Evolutionary conservation across 208 protist genomes (phyloP).

Genomic region (Borovskyia barvae): DNA sequence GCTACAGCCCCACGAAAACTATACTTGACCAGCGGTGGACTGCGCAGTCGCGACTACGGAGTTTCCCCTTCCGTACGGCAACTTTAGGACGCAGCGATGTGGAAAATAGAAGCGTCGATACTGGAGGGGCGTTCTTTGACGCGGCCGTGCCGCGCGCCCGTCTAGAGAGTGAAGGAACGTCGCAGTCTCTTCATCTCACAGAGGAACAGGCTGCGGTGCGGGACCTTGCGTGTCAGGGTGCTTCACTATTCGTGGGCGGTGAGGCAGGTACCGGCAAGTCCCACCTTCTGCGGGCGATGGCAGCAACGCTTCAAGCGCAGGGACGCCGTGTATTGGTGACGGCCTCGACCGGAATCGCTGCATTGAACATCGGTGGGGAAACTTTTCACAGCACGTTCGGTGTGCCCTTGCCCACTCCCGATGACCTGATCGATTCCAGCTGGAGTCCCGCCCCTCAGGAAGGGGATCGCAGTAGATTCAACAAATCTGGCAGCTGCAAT

Average conservation of each 20-base stretch:
- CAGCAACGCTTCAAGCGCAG: slow-evolving; percentile 23
- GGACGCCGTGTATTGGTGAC: slow-evolving; percentile 58
- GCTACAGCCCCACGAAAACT: no score
- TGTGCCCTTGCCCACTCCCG: slow-evolving; percentile 34
- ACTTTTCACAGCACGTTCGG: slow-evolving; percentile 89
- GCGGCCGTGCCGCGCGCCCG: no score
- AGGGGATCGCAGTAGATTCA: slow-evolving; percentile 13
- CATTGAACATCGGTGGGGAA: slow-evolving; percentile 80
- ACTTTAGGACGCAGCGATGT: no score
- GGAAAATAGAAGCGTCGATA: no score
- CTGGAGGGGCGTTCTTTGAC: no score
- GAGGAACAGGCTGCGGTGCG: slow-evolving; percentile 11
- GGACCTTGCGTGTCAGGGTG: slow-evolving; percentile 31
- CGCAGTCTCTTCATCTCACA: no score
- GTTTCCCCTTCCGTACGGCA: no score
- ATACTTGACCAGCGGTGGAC: no score
- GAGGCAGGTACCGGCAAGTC: slow-evolving; percentile 91
- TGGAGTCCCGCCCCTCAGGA: neutral
- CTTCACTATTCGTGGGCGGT: slow-evolving; percentile 84
- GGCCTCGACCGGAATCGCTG: slow-evolving; percentile 84
- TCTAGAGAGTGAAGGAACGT: no score
- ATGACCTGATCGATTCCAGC: neutral
- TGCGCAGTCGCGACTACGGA: no score
- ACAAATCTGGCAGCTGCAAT: slow-evolving; percentile 11
- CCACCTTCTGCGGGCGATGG: slow-evolving; percentile 67